Conservation (phyloP, 1,139 yeast species). For the Citeromyces siamensis region DNA sequence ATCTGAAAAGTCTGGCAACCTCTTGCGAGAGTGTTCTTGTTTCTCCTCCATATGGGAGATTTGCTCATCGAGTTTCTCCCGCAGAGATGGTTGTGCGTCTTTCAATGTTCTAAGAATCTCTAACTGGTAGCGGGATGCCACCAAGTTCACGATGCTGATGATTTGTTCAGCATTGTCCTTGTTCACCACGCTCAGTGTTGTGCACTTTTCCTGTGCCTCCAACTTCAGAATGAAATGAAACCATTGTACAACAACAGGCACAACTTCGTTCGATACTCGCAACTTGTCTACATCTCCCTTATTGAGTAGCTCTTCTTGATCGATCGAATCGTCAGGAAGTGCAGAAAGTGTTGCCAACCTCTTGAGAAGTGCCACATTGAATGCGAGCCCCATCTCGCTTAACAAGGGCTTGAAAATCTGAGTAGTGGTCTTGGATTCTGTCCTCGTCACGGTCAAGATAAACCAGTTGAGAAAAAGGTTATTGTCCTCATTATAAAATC, state of each 20-base stretch:
- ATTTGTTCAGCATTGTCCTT: background rate
- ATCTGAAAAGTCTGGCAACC: constrained; percentile 1
- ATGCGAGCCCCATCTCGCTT: background rate
- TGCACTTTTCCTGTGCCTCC: background rate
- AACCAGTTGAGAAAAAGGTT: constrained; percentile 8
- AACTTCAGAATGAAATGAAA: background rate
- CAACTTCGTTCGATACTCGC: background rate
- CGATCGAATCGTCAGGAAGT: background rate
- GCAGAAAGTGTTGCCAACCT: background rate
- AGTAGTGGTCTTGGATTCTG: background rate
- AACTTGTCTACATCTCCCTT: background rate
- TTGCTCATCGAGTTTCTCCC: background rate
- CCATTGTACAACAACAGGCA: background rate
- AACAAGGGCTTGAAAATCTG: background rate
- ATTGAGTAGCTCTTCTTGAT: background rate
- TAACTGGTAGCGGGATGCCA: background rate
- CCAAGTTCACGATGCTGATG: background rate
- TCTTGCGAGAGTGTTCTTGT: too few species aligned
- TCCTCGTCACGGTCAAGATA: background rate
- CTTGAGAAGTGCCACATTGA: background rate
- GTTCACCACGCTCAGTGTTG: background rate
- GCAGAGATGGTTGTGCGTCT: too few species aligned
- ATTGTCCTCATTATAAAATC: constrained; percentile 5
- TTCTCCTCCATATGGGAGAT: too few species aligned
- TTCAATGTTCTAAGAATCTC: too few species aligned